Conservation (phyloP, 306 rosid genomes). For the Lathyrus oleraceus region DNA sequence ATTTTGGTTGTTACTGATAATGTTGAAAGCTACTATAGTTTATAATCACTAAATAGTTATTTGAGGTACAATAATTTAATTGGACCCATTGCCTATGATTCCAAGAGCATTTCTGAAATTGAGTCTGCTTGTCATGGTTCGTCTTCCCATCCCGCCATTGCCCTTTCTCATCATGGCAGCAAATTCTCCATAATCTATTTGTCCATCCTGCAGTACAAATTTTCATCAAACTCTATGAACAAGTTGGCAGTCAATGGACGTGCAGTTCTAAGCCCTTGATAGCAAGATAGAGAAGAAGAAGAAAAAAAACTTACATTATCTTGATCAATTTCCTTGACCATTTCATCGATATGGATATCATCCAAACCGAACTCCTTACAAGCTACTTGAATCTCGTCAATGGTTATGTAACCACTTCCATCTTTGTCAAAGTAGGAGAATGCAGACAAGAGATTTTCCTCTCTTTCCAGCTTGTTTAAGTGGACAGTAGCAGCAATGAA, state of each 20-base stretch:
- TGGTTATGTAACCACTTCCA: conserved; percentile 61
- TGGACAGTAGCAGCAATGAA: conserved; percentile 65
- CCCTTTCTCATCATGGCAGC: conserved; percentile 66
- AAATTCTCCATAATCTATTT: conserved; percentile 60
- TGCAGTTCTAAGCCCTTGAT: not conserved
- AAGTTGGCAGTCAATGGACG: not conserved
- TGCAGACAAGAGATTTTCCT: conserved; percentile 53
- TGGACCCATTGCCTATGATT: conserved; percentile 34
- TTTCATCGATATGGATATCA: conserved; percentile 57
- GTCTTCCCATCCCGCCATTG: conserved; percentile 58
- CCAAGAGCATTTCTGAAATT: conserved; percentile 47
- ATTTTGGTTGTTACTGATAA: conserved; percentile 19
- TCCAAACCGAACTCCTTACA: conserved; percentile 60
- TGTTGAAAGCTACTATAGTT: conserved; percentile 8
- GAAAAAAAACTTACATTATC: conserved; percentile 52
- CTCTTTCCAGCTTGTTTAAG: conserved; percentile 65
- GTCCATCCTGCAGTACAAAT: conserved; percentile 54
- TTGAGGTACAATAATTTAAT: conserved; percentile 30
- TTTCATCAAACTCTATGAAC: conserved; percentile 32
- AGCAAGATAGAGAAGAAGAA: not conserved
- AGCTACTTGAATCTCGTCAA: conserved; percentile 61
- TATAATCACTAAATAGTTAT: conserved; percentile 26
- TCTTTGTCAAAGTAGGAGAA: conserved; percentile 66
- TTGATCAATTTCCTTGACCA: conserved; percentile 60
- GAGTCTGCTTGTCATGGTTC: conserved; percentile 58